These are phyloP conservation scores for Carex sylvatica DNA, from an alignment of 202 grass and related monocot species.

Conservation along the genomic window DNA sequence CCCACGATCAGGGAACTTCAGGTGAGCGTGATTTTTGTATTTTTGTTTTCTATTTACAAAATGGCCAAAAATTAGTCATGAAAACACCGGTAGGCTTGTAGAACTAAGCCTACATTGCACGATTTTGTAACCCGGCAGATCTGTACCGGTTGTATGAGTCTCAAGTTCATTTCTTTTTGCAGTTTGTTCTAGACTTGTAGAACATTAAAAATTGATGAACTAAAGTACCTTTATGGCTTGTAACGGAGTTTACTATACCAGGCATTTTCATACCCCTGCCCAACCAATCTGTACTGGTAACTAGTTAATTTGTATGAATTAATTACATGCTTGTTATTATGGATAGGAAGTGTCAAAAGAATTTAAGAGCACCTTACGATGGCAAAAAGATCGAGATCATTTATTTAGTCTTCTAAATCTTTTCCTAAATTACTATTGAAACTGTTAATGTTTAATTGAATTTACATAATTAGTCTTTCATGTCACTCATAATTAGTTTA, in stretches of 20 bases:
- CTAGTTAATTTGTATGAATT: constrained; percentile 10
- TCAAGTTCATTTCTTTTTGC: neutral
- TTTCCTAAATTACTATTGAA: neutral
- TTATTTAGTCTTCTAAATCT: neutral
- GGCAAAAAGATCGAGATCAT: constrained; percentile 78
- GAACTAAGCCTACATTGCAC: neutral
- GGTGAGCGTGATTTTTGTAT: constrained; percentile 35
- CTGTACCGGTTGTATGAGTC: neutral
- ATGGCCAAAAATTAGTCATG: neutral
- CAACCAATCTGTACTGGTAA: neutral
- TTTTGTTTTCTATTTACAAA: constrained; percentile 19
- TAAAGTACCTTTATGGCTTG: neutral
- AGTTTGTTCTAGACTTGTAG: constrained; percentile 1
- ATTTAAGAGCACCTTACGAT: constrained; percentile 86
- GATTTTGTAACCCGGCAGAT: neutral
- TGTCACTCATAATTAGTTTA: neutral
- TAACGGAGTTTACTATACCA: neutral
- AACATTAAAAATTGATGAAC: neutral
- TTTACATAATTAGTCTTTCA: neutral
- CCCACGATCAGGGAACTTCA: constrained; percentile 93
- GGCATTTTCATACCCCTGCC: neutral
- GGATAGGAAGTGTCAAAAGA: constrained; percentile 89
- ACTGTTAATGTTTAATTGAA: neutral
- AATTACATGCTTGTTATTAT: constrained; percentile 8
- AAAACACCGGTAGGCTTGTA: neutral